These are phyloP conservation scores for Colletotrichum sidae DNA, from an alignment of 2,329 filamentous ascomycete genomes.

Conservation along the genomic window DNA sequence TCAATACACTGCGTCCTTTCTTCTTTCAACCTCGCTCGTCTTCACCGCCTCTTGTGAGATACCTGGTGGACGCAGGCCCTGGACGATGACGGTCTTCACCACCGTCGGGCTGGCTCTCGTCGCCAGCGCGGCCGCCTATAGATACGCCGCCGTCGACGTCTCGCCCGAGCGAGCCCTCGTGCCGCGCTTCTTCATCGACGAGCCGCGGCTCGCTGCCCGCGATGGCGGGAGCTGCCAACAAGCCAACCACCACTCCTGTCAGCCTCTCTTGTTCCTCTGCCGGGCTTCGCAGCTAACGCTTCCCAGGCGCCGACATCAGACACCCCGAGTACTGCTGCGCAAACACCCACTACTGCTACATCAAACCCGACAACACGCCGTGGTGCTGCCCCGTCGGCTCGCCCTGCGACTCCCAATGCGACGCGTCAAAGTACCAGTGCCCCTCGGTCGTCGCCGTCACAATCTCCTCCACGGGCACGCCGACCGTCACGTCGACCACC, in stretches of 20 bases:
- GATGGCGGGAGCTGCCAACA: conserved; percentile 29
- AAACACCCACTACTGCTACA: conserved; percentile 59
- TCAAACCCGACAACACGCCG: conserved; percentile 47
- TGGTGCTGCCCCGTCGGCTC: conserved; percentile 58
- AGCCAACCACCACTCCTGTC: conserved; percentile 34
- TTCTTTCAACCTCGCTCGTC: too few relatives aligned
- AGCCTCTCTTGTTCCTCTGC: background rate
- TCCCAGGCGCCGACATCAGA: conserved; percentile 56
- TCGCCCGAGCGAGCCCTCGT: conserved; percentile 19
- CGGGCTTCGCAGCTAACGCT: background rate
- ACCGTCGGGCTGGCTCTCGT: conserved; percentile 13
- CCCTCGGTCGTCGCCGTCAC: conserved; percentile 43
- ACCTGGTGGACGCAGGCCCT: background rate
- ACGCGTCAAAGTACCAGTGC: conserved; percentile 49
- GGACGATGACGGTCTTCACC: background rate
- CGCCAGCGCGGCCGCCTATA: conserved; percentile 24
- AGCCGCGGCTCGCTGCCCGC: conserved; percentile 31
- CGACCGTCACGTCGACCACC: conserved; percentile 41
- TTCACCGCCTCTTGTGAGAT: too few relatives aligned
- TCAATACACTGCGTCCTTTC: too few relatives aligned
- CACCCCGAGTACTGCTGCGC: conserved; percentile 53
- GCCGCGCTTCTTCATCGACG: conserved; percentile 36
- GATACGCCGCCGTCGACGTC: conserved; percentile 35
- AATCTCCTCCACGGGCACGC: conserved; percentile 38
- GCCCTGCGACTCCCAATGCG: conserved; percentile 55